Conservation (phyloP, 768 basidiomycete species). For the Coprinopsis sp. region DNA sequence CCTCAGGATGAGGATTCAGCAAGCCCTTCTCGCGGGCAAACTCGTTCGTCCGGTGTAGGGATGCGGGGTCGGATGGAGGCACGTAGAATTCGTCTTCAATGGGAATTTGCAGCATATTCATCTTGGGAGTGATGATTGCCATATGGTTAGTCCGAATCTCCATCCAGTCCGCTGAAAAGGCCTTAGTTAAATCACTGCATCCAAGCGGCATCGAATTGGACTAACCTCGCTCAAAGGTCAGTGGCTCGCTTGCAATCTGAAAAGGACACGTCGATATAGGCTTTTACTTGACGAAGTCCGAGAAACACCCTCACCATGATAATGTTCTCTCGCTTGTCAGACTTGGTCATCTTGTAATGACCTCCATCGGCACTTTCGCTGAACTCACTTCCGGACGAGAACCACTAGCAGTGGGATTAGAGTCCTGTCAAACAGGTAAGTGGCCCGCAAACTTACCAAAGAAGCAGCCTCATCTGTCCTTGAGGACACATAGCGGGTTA, state of each 20-base stretch:
- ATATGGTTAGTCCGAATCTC: conserved; percentile 96
- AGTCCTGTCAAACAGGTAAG: not conserved
- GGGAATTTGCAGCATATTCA: conserved; percentile 92
- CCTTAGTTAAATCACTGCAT: conserved; percentile 2
- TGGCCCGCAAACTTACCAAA: conserved; percentile 43
- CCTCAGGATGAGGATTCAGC: conserved; percentile 49
- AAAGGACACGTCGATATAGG: conserved; percentile 4
- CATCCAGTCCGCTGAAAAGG: conserved; percentile 86
- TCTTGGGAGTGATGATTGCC: conserved; percentile 92
- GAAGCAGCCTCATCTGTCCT: conserved; percentile 90
- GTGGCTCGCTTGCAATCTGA: conserved; percentile 84
- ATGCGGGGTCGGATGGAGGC: conserved; percentile 76
- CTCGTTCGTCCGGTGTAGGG: conserved; percentile 63
- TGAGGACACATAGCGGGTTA: conserved; percentile 92
- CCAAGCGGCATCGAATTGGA: not conserved
- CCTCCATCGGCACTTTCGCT: conserved; percentile 86
- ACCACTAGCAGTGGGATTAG: conserved; percentile 54
- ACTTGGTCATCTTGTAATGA: conserved; percentile 92
- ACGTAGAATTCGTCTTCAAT: conserved; percentile 93
- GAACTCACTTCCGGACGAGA: conserved; percentile 92
- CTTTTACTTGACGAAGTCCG: conserved; percentile 1
- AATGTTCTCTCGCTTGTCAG: conserved; percentile 93
- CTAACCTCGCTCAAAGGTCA: conserved; percentile 92
- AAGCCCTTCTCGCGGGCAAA: conserved; percentile 90
- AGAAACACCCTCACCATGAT: conserved; percentile 60